A percentile compares a stretch with the other conserved stretches of the same genome.
phyloP scores from a whole-genome alignment of 2,329 filamentous ascomycete species.

The Cadophora sp. region DNA sequence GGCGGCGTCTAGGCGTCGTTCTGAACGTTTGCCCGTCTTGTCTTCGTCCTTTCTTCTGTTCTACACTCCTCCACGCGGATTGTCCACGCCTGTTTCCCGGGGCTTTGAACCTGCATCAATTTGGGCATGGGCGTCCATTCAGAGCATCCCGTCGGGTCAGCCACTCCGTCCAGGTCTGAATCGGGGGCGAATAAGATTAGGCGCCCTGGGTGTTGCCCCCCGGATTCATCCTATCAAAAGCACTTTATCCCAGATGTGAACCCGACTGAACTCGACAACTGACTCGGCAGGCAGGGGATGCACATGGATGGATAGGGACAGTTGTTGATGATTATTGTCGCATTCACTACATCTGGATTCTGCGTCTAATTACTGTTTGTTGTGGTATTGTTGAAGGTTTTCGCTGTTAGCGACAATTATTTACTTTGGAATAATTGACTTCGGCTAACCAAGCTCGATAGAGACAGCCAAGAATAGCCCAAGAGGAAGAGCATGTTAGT shows the following conservation, averaged over 20 bases:
- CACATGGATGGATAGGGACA: background rate
- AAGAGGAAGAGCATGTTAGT: background rate
- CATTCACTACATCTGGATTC: background rate
- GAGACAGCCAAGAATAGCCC: background rate
- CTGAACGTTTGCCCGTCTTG: background rate
- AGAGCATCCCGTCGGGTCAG: constrained; percentile 26
- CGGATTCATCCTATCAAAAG: constrained; percentile 35
- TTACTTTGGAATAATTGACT: background rate
- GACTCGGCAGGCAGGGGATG: constrained; percentile 1
- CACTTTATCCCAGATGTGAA: constrained; percentile 21
- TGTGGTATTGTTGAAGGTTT: no score
- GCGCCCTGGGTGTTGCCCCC: constrained; percentile 33
- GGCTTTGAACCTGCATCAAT: constrained; percentile 27
- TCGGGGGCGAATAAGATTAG: constrained; percentile 34
- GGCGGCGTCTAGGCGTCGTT: background rate
- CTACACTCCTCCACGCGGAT: background rate
- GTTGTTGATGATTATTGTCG: background rate
- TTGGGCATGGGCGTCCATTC: constrained; percentile 25
- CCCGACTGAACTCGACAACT: constrained; percentile 2
- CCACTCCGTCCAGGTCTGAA: constrained; percentile 24
- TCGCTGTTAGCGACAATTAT: background rate
- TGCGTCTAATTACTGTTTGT: background rate
- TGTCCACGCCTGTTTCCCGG: constrained; percentile 10
- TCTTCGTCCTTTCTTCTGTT: constrained; percentile 7
- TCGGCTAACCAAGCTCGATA: background rate